Conservation (phyloP, 1,139 yeast genomes). For the Debaryomyces robertsiae region DNA sequence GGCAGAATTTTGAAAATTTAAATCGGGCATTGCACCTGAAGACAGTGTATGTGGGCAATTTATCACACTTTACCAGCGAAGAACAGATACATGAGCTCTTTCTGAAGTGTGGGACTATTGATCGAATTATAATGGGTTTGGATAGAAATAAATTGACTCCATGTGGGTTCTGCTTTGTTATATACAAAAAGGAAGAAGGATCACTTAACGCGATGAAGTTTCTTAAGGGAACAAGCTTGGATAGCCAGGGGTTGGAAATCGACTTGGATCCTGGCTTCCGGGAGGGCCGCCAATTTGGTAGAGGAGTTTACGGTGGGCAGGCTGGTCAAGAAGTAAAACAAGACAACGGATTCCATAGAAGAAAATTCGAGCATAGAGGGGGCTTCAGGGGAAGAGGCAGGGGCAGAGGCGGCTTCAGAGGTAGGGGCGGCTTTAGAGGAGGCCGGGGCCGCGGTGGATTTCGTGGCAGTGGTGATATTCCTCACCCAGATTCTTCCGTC, state of each 20-base stretch:
- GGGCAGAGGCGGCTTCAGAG: constrained; percentile 31
- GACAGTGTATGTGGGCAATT: constrained; percentile 86
- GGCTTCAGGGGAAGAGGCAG: constrained; percentile 31
- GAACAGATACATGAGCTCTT: constrained; percentile 90
- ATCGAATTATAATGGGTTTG: constrained; percentile 87
- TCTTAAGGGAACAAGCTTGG: constrained; percentile 76
- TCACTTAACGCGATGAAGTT: constrained; percentile 82
- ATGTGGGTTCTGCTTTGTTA: constrained; percentile 93
- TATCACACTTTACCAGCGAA: constrained; percentile 85
- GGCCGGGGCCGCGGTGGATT: constrained; percentile 27
- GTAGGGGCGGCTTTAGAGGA: constrained; percentile 28
- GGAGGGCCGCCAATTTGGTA: constrained; percentile 93
- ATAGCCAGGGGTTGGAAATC: constrained; percentile 75
- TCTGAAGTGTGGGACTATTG: constrained; percentile 74
- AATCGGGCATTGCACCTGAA: constrained; percentile 63
- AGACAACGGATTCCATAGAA: constrained; percentile 23
- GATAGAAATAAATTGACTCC: constrained; percentile 89
- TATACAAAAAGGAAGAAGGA: constrained; percentile 65
- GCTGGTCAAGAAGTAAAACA: constrained; percentile 40
- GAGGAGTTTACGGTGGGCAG: constrained; percentile 92
- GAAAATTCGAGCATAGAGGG: constrained; percentile 26
- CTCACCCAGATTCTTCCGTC: constrained; percentile 18
- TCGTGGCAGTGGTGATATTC: constrained; percentile 13
- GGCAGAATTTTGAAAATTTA: constrained; percentile 58
- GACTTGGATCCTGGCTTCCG: constrained; percentile 94